Base-by-base conservation (phyloP, 257 asterid species). In the Lycium barbarum region DNA sequence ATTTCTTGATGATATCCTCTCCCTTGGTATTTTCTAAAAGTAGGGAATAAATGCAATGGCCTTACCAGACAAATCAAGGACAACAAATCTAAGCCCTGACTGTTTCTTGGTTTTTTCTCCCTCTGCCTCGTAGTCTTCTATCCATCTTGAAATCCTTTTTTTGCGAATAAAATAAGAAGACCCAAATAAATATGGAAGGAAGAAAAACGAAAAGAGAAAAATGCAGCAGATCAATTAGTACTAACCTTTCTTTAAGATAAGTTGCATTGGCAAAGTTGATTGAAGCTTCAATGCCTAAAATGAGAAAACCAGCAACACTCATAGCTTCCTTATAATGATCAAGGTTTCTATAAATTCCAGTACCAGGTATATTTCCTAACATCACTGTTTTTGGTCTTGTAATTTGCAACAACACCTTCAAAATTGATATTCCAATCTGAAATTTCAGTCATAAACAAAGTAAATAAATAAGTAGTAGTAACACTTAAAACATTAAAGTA, bases 261-360 rank as follows among this genome's bases (percentile, higher is more conserved):
- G 97, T 95, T 9, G 93, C 88, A 86, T 95, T 94, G 1, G 93
- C 97, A 51, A 95, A 95, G 90, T 95, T 95, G 80, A 95, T 91
- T 20, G 97, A 97, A 84, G 99, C 93, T 89, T 95, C 97, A 81
- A 94, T 87, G 87, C 94, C 84, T 76, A 94, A 83, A 86, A 95
- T 94, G 33, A 95, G 88, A 83, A 90, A 91, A 13, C 94, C 96
- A 2, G 96, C 94, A 57, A 94, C 87, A 83, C 78, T 13, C 36
- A 86, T 87, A 58, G 97, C 98, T 63, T 94, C 94, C 59, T 91
- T 90, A 84, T 94, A 95, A 17, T 95, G 98, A 36, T 91, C 87
- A 86, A 95, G 88, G 87, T 94, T 86, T 12, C 96, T 94, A 86
- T 91, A 95, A 45, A 95, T 91, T 81, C 93, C 88, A 1, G 97